phyloP scores from a whole-genome alignment of 1,284 basidiomycete genomes.

The Trichosporon faecale region DNA sequence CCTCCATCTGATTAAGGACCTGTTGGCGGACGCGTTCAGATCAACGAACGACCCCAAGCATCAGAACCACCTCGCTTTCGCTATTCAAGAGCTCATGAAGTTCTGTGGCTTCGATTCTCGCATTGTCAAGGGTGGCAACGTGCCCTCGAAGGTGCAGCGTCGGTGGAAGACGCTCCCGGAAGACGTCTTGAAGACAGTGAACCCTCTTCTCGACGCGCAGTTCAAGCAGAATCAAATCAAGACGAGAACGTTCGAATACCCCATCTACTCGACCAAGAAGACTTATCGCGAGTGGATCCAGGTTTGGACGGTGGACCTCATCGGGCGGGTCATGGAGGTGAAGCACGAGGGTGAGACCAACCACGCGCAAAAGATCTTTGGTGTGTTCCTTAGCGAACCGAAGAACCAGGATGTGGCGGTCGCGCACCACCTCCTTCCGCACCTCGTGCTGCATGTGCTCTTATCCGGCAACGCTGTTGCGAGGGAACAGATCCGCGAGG shows the following conservation, averaged over 20 bases:
- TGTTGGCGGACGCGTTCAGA: conserved; percentile 87
- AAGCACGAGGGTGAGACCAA: conserved; percentile 18
- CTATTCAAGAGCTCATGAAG: conserved; percentile 86
- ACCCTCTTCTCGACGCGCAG: conserved; percentile 76
- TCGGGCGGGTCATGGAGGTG: conserved; percentile 57
- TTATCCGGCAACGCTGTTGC: conserved; percentile 69
- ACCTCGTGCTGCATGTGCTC: conserved; percentile 82
- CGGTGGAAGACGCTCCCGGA: conserved; percentile 75
- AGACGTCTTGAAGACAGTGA: conserved; percentile 80
- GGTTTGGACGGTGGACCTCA: conserved; percentile 81
- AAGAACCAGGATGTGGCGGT: conserved; percentile 86
- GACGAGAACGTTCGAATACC: conserved; percentile 45
- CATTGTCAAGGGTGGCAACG: conserved; percentile 53
- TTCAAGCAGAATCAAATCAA: conserved; percentile 59
- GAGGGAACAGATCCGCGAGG: conserved; percentile 65
- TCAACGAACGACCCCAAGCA: conserved; percentile 92
- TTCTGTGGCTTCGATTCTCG: conserved; percentile 79
- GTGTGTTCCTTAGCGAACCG: conserved; percentile 73
- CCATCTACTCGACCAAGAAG: conserved; percentile 70
- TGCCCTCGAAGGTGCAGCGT: conserved; percentile 64
- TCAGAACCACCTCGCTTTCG: conserved; percentile 83
- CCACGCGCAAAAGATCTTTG: conserved; percentile 62
- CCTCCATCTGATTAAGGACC: conserved; percentile 76
- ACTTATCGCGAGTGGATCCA: conserved; percentile 98
- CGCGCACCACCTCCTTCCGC: conserved; percentile 84